phyloP scores from a whole-genome alignment of 2,329 filamentous ascomycete genomes.

The Penicillium olsonii region DNA sequence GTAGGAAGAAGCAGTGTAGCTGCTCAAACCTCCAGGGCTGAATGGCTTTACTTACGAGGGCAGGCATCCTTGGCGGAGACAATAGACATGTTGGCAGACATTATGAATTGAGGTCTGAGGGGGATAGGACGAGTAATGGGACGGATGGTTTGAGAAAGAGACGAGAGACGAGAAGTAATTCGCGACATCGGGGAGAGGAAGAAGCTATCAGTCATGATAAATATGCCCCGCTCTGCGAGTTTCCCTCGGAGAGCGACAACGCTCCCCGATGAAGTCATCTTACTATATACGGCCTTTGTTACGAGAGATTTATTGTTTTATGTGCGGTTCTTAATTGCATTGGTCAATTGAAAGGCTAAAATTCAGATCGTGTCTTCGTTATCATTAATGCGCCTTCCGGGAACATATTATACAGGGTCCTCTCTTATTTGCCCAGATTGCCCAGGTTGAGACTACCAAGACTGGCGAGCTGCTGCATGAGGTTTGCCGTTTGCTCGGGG shows the following conservation, averaged over 20 bases:
- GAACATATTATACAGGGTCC: constrained; percentile 4
- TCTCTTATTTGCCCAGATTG: constrained; percentile 10
- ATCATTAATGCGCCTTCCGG: constrained; percentile 11
- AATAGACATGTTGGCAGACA: constrained; percentile 41
- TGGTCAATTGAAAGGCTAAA: constrained; percentile 1
- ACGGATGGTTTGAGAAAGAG: constrained; percentile 16
- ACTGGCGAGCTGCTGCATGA: constrained; percentile 62
- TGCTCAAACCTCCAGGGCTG: no score
- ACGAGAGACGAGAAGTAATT: constrained; percentile 24
- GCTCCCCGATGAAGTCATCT: constrained; percentile 8
- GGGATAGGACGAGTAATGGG: constrained; percentile 4
- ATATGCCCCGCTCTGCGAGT: constrained; percentile 18
- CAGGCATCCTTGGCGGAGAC: constrained; percentile 47
- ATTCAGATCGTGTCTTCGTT: constrained; percentile 20
- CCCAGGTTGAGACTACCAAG: constrained; percentile 15
- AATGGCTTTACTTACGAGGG: constrained; percentile 44
- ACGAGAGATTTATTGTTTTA: not conserved
- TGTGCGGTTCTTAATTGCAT: not conserved
- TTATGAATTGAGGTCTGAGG: constrained; percentile 22
- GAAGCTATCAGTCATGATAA: constrained; percentile 7
- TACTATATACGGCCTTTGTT: not conserved
- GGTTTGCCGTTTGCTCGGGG: constrained; percentile 74
- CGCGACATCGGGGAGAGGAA: constrained; percentile 26
- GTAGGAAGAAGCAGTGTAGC: not conserved
- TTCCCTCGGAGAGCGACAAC: constrained; percentile 21